Conservation (phyloP, 108 stramenopile species). For the Pseudonitzschia pungens region DNA sequence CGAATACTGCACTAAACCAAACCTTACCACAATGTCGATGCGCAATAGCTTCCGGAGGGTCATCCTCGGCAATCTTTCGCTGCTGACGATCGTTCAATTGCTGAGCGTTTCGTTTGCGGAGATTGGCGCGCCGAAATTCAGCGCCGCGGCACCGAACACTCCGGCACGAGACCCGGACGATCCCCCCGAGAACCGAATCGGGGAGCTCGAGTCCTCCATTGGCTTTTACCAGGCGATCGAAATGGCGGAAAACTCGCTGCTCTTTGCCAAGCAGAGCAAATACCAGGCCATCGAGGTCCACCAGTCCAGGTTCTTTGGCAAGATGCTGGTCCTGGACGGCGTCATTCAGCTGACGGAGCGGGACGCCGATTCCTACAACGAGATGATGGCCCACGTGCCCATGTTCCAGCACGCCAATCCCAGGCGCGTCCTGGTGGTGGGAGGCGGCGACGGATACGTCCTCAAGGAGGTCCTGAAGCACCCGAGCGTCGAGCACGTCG, state of each 20-base stretch:
- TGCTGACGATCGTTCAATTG: no score
- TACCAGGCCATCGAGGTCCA: slow-evolving; percentile 74
- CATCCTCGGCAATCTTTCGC: no score
- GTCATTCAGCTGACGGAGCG: slow-evolving; percentile 73
- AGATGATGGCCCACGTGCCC: slow-evolving; percentile 85
- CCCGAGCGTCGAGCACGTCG: slow-evolving; percentile 20
- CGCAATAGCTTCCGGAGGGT: no score
- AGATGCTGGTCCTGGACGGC: slow-evolving; percentile 68
- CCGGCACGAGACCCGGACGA: background rate
- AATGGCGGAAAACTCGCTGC: slow-evolving; percentile 39
- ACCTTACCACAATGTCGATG: no score
- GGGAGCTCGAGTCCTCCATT: slow-evolving; percentile 35
- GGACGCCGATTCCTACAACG: slow-evolving; percentile 81
- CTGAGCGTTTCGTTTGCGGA: no score
- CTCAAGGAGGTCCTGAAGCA: slow-evolving; percentile 34
- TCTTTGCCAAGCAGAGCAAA: slow-evolving; percentile 45
- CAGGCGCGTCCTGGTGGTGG: slow-evolving; percentile 60
- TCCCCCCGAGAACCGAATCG: slow-evolving; percentile 27
- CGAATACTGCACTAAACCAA: no score
- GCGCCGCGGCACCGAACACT: no score
- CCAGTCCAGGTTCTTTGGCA: slow-evolving; percentile 64
- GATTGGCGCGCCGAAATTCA: no score
- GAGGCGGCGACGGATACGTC: slow-evolving; percentile 78
- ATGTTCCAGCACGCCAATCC: slow-evolving; percentile 71
- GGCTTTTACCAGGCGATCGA: slow-evolving; percentile 52